Conservation (phyloP, 2,329 filamentous ascomycete species). For the Trichoderma asperellum region DNA sequence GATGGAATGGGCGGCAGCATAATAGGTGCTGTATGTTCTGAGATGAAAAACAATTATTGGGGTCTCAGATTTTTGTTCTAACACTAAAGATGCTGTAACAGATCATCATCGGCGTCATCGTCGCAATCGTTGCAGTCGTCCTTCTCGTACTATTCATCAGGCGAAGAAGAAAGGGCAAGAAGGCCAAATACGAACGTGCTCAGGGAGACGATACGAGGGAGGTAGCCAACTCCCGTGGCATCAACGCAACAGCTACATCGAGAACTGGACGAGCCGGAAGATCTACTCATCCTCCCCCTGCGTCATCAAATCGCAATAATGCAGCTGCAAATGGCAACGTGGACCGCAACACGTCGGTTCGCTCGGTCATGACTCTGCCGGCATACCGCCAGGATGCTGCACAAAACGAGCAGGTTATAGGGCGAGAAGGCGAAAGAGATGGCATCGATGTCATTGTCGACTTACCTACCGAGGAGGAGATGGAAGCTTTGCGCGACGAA, state of each 20-base stretch:
- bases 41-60: neutral
- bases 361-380: slow-evolving; percentile 93
- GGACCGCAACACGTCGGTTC: slow-evolving; percentile 81
- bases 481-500: slow-evolving; percentile 77
- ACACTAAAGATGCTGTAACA: neutral
- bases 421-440: slow-evolving; percentile 84
- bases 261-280: slow-evolving; percentile 13
- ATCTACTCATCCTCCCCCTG: neutral
- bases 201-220: slow-evolving; percentile 37
- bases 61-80: neutral
- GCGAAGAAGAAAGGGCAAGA: slow-evolving; percentile 32
- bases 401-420: slow-evolving; percentile 80
- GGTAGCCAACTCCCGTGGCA: slow-evolving; percentile 35
- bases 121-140: neutral
- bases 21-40: slow-evolving; percentile 30
- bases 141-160: slow-evolving; percentile 10
- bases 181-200: slow-evolving; percentile 40
- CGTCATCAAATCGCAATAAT: slow-evolving; percentile 26
- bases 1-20: slow-evolving; percentile 9
- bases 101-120: slow-evolving; percentile 15
- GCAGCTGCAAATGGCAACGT: slow-evolving; percentile 51
- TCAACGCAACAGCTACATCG: slow-evolving; percentile 33
- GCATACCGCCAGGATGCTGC: slow-evolving; percentile 75
- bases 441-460: slow-evolving; percentile 92
- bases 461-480: slow-evolving; percentile 76